Evolutionary conservation across 768 basidiomycete genomes (phyloP).

Genomic region (Cubamyces lactineus): DNA sequence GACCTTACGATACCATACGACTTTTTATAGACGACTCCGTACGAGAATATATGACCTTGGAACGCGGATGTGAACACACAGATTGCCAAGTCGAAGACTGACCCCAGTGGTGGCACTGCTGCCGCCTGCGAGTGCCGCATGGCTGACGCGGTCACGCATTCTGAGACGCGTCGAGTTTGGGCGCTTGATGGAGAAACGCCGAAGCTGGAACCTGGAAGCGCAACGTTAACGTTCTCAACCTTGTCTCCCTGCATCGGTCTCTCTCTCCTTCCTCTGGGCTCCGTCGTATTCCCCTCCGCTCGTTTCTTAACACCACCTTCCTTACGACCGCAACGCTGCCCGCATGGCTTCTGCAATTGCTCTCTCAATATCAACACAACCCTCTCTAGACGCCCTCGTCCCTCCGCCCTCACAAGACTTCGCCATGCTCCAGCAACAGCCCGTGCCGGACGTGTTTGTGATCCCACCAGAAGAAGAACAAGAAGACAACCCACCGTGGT

Average conservation of each 20-base stretch:
- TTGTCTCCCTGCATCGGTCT: neutral
- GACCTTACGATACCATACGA: neutral
- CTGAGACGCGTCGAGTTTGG: conserved; percentile 1
- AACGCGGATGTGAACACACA: neutral
- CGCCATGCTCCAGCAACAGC: conserved; percentile 24
- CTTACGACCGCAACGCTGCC: conserved; percentile 29
- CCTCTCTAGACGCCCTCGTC: conserved; percentile 20
- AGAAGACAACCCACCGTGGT: conserved; percentile 37
- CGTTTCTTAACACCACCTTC: conserved; percentile 6
- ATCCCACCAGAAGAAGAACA: conserved; percentile 44
- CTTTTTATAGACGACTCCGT: neutral
- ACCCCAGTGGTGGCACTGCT: too few species aligned
- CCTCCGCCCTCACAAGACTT: conserved; percentile 36
- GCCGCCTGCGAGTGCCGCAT: too few species aligned
- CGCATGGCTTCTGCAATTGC: conserved; percentile 31
- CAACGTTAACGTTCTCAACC: neutral
- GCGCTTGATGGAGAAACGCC: neutral
- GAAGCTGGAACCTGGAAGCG: neutral
- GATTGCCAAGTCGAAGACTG: too few species aligned
- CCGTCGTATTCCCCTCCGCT: neutral
- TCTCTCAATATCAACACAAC: conserved; percentile 15
- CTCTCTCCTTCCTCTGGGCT: neutral
- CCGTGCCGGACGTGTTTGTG: conserved; percentile 39
- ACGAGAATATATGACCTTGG: neutral
- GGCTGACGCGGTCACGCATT: conserved; percentile 2